Percentiles rank a stretch among this genome's conserved stretches.
Conservation (phyloP, 2,329 filamentous ascomycete genomes). For the Annulohypoxylon truncatum region DNA sequence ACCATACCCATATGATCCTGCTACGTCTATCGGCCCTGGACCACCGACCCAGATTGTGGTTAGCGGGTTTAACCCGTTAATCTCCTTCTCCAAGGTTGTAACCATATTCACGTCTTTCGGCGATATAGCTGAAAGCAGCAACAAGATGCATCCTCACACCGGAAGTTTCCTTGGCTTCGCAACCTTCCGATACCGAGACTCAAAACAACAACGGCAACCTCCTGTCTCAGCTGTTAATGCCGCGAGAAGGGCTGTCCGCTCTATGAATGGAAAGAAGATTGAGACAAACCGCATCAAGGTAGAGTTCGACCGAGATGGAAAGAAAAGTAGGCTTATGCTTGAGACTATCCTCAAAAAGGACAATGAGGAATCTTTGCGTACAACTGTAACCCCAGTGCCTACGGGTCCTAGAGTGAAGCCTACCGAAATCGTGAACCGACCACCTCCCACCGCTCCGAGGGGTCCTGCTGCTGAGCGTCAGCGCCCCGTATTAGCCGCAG, state of each 20-base stretch:
- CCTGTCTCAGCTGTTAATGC: conserved; percentile 79
- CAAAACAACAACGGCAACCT: conserved; percentile 64
- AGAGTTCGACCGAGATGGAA: conserved; percentile 88
- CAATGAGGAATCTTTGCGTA: conserved; percentile 65
- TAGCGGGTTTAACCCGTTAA: conserved; percentile 94
- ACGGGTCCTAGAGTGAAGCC: conserved; percentile 50
- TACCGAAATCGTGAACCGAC: conserved; percentile 64
- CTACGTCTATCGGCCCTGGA: conserved; percentile 86
- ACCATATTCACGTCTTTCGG: conserved; percentile 84
- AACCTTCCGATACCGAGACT: conserved; percentile 88
- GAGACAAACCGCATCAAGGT: conserved; percentile 82
- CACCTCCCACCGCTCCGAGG: conserved; percentile 87
- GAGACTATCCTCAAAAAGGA: conserved; percentile 78
- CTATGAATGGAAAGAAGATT: conserved; percentile 82
- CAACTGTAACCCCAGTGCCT: conserved; percentile 42
- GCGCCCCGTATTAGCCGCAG: conserved; percentile 48
- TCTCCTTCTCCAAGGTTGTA: conserved; percentile 80
- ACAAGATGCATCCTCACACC: conserved; percentile 94
- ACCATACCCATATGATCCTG: conserved; percentile 83
- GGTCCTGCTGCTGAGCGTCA: conserved; percentile 74
- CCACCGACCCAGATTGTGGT: conserved; percentile 92
- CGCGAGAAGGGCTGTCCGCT: conserved; percentile 81
- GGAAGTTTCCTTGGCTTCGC: conserved; percentile 95
- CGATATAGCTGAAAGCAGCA: conserved; percentile 89
- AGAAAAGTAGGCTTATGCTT: conserved; percentile 82